Conservation (phyloP, 1,139 yeast species). For the Candida sp. region DNA sequence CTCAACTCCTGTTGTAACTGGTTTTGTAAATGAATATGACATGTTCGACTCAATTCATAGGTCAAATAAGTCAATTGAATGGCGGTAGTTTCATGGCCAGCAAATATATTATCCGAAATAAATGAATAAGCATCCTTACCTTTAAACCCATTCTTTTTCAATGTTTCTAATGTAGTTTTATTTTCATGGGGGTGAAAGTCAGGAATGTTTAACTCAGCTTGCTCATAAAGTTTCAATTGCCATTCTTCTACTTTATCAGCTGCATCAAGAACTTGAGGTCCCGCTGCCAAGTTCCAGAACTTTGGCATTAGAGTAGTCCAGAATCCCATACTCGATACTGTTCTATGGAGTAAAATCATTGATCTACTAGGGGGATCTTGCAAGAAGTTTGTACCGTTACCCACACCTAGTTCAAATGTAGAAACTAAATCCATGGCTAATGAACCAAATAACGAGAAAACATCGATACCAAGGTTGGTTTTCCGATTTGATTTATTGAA, state of each 20-base stretch:
- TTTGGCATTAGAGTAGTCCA: slow-evolving; percentile 65
- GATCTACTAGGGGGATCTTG: slow-evolving; percentile 33
- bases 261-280: slow-evolving; percentile 34
- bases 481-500: slow-evolving; percentile 17
- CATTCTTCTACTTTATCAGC: slow-evolving; percentile 43
- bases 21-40: slow-evolving; percentile 37
- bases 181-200: slow-evolving; percentile 15
- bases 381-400: slow-evolving; percentile 42
- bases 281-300: slow-evolving; percentile 50
- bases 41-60: slow-evolving; percentile 57
- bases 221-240: slow-evolving; percentile 43
- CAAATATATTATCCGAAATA: slow-evolving; percentile 44
- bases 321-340: slow-evolving; percentile 63
- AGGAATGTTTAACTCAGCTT: slow-evolving; percentile 33
- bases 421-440: slow-evolving; percentile 72
- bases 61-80: slow-evolving; percentile 58
- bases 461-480: slow-evolving; percentile 45
- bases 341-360: slow-evolving; percentile 47
- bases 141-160: slow-evolving; percentile 28
- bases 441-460: slow-evolving; percentile 62
- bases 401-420: slow-evolving; percentile 55
- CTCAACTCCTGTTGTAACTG: slow-evolving; percentile 42
- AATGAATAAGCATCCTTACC: slow-evolving; percentile 39
- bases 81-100: slow-evolving; percentile 81
- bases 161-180: slow-evolving; percentile 31